A percentile compares a stretch with the other conserved stretches of the same genome.
Conservation (phyloP, 1,284 basidiomycete species). For the Marasmius tenuissimus region DNA sequence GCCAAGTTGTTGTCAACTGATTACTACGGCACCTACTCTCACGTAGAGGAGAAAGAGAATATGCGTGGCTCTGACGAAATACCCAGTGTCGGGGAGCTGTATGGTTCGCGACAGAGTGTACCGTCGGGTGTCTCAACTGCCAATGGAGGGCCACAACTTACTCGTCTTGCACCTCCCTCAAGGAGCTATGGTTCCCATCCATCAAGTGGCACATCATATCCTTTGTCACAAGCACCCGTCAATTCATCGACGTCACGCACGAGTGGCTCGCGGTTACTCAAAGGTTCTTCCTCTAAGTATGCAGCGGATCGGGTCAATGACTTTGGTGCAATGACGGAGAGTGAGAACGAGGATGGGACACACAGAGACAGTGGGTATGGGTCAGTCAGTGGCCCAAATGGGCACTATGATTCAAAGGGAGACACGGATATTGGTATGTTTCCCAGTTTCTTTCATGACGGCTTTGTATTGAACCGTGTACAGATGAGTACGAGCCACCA, state of each 20-base stretch:
- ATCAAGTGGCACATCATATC: constrained; percentile 4
- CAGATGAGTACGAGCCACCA: constrained; percentile 6
- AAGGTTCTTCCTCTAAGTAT: constrained; percentile 7
- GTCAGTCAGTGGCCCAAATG: constrained; percentile 1
- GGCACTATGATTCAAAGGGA: constrained; percentile 3
- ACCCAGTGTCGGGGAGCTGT: constrained; percentile 7
- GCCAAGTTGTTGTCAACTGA: constrained; percentile 2
- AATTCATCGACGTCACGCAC: not conserved
- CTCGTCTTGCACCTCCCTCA: constrained; percentile 4
- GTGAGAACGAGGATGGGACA: constrained; percentile 11
- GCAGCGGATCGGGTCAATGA: constrained; percentile 33
- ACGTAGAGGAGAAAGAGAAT: constrained; percentile 16
- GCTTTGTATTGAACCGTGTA: not conserved
- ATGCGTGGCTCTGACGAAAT: constrained; percentile 1
- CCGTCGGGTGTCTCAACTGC: constrained; percentile 18
- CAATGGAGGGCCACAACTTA: not conserved
- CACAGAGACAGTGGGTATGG: constrained; percentile 20
- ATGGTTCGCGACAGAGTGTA: constrained; percentile 18
- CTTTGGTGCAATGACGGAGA: constrained; percentile 9
- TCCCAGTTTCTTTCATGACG: not conserved
- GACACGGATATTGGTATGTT: constrained; percentile 19
- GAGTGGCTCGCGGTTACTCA: constrained; percentile 5
- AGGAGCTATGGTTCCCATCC: constrained; percentile 10
- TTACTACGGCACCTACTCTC: constrained; percentile 5
- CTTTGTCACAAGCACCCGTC: constrained; percentile 4